A percentile compares a stretch with the other conserved stretches of the same genome.
These are phyloP conservation scores for Penicillium psychrofluorescens DNA, from an alignment of 495 filamentous ascomycete species.

Conservation along the genomic window DNA sequence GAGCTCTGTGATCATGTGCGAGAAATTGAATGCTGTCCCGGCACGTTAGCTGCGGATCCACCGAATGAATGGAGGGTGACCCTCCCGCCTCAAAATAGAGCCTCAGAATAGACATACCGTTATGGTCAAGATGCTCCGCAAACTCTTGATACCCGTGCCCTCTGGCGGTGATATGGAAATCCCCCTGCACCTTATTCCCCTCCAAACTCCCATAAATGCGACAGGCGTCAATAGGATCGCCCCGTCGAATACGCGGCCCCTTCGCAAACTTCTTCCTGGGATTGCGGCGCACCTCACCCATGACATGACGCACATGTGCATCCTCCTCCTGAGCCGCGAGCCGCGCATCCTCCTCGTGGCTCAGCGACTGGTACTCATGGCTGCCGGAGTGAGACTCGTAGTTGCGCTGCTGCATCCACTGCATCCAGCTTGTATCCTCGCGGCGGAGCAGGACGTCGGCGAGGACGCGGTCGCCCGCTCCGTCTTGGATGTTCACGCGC, in stretches of 20 bases:
- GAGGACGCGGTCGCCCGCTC: slow-evolving; percentile 81
- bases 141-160: slow-evolving; percentile 87
- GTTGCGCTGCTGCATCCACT: slow-evolving; percentile 74
- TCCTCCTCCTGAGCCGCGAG: slow-evolving; percentile 43
- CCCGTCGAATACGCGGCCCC: slow-evolving; percentile 59
- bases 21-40: slow-evolving; percentile 85
- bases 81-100: slow-evolving; percentile 4
- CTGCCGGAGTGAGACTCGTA: slow-evolving; percentile 52
- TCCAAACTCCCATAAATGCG: slow-evolving; percentile 85
- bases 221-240: slow-evolving; percentile 55
- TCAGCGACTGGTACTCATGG: slow-evolving; percentile 46
- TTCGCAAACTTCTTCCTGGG: slow-evolving; percentile 52
- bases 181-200: slow-evolving; percentile 92
- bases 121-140: slow-evolving; percentile 77
- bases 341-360: slow-evolving; percentile 36
- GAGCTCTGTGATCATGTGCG: slow-evolving; percentile 91
- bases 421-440: slow-evolving; percentile 71
- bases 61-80: neutral
- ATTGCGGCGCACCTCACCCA: slow-evolving; percentile 35
- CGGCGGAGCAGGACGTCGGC: slow-evolving; percentile 66
- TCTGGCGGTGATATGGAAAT: slow-evolving; percentile 95
- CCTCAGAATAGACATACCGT: slow-evolving; percentile 43
- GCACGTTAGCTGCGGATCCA: neutral
- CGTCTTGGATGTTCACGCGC: slow-evolving; percentile 96
- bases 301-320: slow-evolving; percentile 44